Evolutionary conservation across 306 rosid species (phyloP).

Genomic region (Cercis canadensis): DNA sequence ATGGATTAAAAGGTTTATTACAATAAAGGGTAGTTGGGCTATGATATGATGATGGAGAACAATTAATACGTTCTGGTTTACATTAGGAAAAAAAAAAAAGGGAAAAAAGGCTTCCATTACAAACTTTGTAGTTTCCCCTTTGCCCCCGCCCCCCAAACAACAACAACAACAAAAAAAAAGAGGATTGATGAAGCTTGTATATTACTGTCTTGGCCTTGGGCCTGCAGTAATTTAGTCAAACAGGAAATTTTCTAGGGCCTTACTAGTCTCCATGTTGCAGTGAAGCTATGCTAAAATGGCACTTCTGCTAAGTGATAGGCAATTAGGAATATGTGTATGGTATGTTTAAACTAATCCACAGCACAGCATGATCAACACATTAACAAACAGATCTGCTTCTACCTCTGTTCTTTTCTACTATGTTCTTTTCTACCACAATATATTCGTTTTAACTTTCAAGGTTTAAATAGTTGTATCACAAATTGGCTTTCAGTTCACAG

Average conservation of each 20-base stretch:
- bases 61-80: background rate
- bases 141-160: too few species aligned
- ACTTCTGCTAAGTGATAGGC: background rate
- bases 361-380: background rate
- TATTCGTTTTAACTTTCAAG: background rate
- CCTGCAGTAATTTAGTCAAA: background rate
- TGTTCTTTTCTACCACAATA: background rate
- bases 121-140: too few species aligned
- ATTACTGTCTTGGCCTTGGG: background rate
- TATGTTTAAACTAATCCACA: too few species aligned
- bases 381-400: slow-evolving; percentile 1
- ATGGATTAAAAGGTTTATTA: background rate
- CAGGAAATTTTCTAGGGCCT: background rate
- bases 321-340: background rate
- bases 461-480: background rate
- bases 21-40: background rate
- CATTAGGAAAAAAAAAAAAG: background rate
- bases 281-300: background rate
- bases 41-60: background rate
- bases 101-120: background rate
- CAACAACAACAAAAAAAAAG: too few species aligned
- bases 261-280: background rate
- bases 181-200: too few species aligned
- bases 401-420: background rate
- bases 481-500: slow-evolving; percentile 28